These are phyloP conservation scores for Spergularia marina DNA, from an alignment of 148 eudicot genomes.

Conservation along the genomic window DNA sequence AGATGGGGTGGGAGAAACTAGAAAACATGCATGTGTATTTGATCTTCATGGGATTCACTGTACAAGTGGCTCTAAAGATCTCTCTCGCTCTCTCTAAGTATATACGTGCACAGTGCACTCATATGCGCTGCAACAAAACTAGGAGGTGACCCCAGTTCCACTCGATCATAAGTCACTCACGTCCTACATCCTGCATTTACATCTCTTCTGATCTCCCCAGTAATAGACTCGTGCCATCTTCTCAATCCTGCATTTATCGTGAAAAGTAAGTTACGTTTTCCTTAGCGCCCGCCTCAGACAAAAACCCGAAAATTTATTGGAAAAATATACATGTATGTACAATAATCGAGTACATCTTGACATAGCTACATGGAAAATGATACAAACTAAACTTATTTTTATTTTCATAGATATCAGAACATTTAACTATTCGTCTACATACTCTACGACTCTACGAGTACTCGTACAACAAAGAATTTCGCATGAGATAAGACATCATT, in stretches of 20 bases:
- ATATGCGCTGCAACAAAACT: neutral
- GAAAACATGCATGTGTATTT: neutral
- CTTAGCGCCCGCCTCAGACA: no score
- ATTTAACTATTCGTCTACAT: no score
- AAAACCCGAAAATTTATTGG: no score
- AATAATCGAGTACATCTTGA: no score
- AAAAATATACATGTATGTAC: no score
- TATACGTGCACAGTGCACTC: conserved; percentile 24
- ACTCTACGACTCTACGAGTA: no score
- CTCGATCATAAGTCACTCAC: neutral
- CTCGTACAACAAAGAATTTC: no score
- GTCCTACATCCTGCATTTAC: conserved; percentile 4
- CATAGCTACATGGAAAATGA: no score
- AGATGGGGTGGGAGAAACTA: neutral
- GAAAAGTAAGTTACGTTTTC: neutral
- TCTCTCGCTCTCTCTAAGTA: neutral
- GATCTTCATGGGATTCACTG: conserved; percentile 15
- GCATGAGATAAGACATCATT: no score
- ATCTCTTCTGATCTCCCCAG: neutral
- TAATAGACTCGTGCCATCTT: neutral
- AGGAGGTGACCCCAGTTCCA: neutral
- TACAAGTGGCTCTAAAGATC: conserved; percentile 23
- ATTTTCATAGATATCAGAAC: no score
- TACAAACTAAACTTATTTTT: no score
- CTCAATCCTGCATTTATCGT: conserved; percentile 3